These are phyloP conservation scores for Xanthoconium purpureum DNA, from an alignment of 768 basidiomycete species.

Conservation along the genomic window DNA sequence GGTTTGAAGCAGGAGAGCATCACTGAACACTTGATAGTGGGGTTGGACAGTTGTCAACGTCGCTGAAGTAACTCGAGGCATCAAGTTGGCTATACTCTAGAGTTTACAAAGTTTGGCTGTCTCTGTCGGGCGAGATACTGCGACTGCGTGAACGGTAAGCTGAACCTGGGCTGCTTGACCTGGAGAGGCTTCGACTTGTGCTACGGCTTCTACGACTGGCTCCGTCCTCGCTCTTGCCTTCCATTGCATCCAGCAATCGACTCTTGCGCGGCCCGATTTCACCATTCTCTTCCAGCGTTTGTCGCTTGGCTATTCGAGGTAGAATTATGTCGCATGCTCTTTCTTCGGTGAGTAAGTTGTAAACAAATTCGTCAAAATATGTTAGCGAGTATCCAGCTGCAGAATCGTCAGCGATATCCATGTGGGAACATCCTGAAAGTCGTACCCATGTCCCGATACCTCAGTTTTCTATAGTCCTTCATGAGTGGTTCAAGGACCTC, in stretches of 20 bases:
- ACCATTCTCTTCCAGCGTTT: slow-evolving; percentile 86
- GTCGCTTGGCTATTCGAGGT: slow-evolving; percentile 82
- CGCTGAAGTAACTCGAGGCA: too few relatives aligned
- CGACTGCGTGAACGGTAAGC: slow-evolving; percentile 52
- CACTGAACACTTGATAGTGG: too few relatives aligned
- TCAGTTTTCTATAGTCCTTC: slow-evolving; percentile 90
- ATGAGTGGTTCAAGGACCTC: slow-evolving; percentile 91
- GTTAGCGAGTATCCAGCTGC: slow-evolving; percentile 83
- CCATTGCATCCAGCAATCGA: slow-evolving; percentile 84
- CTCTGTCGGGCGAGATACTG: slow-evolving; percentile 54
- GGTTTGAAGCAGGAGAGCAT: too few relatives aligned
- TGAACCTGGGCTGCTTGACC: slow-evolving; percentile 25
- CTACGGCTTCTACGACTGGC: slow-evolving; percentile 43
- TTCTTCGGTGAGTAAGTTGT: slow-evolving; percentile 81
- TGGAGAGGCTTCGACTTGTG: slow-evolving; percentile 26
- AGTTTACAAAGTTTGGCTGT: too few relatives aligned
- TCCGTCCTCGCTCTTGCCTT: slow-evolving; percentile 57
- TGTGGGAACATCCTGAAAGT: background rate
- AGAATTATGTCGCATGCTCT: slow-evolving; percentile 96
- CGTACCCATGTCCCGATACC: slow-evolving; percentile 76
- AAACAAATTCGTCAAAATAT: slow-evolving; percentile 90
- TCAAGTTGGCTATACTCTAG: too few relatives aligned
- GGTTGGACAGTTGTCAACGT: too few relatives aligned
- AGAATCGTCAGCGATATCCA: background rate
- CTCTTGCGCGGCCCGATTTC: slow-evolving; percentile 85